Conservation (phyloP, 306 rosid genomes). For the Cicer bijugum region DNA sequence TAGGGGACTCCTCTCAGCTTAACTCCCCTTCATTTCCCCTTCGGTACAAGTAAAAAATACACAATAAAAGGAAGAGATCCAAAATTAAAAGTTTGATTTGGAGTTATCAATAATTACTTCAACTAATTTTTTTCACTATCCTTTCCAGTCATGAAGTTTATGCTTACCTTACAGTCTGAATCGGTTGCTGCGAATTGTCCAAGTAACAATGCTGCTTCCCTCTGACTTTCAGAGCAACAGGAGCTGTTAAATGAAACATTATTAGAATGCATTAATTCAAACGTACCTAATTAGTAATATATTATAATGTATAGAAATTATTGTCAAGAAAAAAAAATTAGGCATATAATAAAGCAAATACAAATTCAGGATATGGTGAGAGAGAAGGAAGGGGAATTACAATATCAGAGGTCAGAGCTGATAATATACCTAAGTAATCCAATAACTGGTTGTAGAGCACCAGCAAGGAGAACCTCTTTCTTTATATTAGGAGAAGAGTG, state of each 20-base stretch:
- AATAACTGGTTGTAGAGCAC: slow-evolving; percentile 97
- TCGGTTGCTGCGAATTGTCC: slow-evolving; percentile 99
- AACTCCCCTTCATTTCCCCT: slow-evolving; percentile 15
- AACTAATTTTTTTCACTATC: slow-evolving; percentile 7
- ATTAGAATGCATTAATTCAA: slow-evolving; percentile 37
- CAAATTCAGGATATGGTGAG: not conserved
- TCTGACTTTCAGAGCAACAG: slow-evolving; percentile 95
- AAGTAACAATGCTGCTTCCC: slow-evolving; percentile 97
- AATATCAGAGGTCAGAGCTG: slow-evolving; percentile 36
- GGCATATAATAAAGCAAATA: slow-evolving; percentile 11
- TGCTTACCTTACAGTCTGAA: slow-evolving; percentile 90
- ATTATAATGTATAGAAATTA: not conserved
- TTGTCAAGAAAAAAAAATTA: slow-evolving; percentile 8
- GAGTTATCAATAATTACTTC: slow-evolving; percentile 21
- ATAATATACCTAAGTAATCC: slow-evolving; percentile 80
- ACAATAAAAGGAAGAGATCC: slow-evolving; percentile 29
- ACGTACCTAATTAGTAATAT: not conserved
- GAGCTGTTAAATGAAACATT: slow-evolving; percentile 62
- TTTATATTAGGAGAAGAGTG: slow-evolving; percentile 96
- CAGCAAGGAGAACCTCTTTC: slow-evolving; percentile 94
- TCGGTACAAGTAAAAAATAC: slow-evolving; percentile 17
- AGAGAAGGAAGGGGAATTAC: not conserved
- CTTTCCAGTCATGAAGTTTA: slow-evolving; percentile 22
- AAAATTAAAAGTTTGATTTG: slow-evolving; percentile 15
- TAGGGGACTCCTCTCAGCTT: slow-evolving; percentile 21